These are phyloP conservation scores for Russula sp. DNA, from an alignment of 768 basidiomycete genomes.

Conservation along the genomic window DNA sequence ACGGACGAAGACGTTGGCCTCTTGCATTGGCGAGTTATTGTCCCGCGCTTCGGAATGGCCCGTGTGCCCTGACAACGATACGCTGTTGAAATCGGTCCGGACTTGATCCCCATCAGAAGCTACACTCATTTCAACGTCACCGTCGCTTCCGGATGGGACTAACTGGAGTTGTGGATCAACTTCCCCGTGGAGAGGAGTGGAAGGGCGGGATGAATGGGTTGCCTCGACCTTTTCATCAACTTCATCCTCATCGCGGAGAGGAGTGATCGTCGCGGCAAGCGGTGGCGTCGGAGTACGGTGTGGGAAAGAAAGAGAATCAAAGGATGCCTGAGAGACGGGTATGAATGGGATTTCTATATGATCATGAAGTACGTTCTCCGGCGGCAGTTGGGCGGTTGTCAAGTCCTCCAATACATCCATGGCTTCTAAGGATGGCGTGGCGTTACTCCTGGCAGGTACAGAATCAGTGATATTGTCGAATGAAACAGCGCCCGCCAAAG, in stretches of 20 bases:
- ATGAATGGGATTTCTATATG: background rate
- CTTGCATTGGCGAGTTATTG: background rate
- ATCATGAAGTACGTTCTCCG: background rate
- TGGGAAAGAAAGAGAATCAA: conserved; percentile 8
- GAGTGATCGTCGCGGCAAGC: conserved; percentile 14
- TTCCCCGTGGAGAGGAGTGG: background rate
- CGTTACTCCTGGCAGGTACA: background rate
- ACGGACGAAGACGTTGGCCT: conserved; percentile 1
- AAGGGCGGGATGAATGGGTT: background rate
- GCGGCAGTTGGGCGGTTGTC: background rate
- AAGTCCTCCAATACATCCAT: background rate
- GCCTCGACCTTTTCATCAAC: background rate
- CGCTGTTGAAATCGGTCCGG: background rate
- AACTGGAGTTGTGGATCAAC: background rate
- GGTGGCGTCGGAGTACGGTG: conserved; percentile 17
- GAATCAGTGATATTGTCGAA: background rate
- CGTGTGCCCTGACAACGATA: background rate
- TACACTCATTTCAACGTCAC: background rate
- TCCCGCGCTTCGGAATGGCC: background rate
- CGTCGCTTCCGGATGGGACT: background rate
- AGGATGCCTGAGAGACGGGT: background rate
- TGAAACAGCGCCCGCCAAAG: conserved; percentile 13
- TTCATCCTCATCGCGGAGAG: conserved; percentile 4
- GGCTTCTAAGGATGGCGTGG: background rate
- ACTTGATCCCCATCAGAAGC: background rate